Evolutionary conservation across 345 rosid species (phyloP).

Genomic region (Acer negundo): DNA sequence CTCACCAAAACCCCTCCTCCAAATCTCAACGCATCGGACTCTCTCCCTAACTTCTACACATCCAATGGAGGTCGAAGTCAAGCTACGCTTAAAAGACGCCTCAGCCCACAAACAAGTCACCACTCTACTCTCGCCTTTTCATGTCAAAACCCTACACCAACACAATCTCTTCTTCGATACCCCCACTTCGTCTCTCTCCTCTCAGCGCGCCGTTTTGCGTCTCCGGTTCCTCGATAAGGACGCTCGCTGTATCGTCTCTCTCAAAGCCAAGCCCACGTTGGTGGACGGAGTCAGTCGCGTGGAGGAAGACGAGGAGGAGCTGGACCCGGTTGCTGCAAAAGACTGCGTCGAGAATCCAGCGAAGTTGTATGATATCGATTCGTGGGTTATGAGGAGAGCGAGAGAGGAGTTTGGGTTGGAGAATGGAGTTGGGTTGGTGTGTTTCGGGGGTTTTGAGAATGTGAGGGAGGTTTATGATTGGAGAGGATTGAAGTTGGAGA

Average conservation of each 20-base stretch:
- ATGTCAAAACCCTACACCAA: constrained; percentile 61
- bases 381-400: constrained; percentile 67
- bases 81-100: constrained; percentile 59
- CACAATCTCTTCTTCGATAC: constrained; percentile 78
- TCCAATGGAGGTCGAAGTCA: constrained; percentile 81
- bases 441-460: constrained; percentile 89
- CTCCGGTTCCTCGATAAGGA: constrained; percentile 55
- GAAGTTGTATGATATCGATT: constrained; percentile 41
- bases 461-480: constrained; percentile 65
- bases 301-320: constrained; percentile 85
- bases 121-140: constrained; percentile 55
- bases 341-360: constrained; percentile 53
- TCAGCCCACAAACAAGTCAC: constrained; percentile 48
- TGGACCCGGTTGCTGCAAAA: constrained; percentile 40
- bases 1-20: constrained; percentile 50
- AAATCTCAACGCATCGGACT: constrained; percentile 76
- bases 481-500: constrained; percentile 73
- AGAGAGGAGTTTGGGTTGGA: constrained; percentile 65
- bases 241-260: constrained; percentile 58
- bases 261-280: constrained; percentile 63
- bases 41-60: constrained; percentile 23
- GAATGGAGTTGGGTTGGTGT: constrained; percentile 49
- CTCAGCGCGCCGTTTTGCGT: constrained; percentile 60
- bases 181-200: constrained; percentile 48
- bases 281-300: constrained; percentile 80